A percentile compares a stretch with the other conserved stretches of the same genome.
phyloP scores from a whole-genome alignment of 2,329 filamentous ascomycete species.

The Chrysoporthe puriensis region DNA sequence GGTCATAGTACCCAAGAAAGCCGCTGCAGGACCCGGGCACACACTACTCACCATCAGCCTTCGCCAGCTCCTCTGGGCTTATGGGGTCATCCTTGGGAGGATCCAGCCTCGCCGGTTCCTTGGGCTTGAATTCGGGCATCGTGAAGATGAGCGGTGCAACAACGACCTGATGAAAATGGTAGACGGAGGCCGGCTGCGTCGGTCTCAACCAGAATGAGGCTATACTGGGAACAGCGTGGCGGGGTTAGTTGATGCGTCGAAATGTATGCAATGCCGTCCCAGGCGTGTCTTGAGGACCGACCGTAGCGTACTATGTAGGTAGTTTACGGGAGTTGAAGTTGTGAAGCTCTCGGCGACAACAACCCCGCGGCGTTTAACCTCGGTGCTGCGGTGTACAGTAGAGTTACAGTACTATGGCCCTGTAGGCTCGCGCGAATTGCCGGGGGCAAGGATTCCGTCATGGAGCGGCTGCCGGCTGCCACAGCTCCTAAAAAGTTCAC shows the following conservation, averaged over 20 bases:
- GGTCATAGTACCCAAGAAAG: not conserved
- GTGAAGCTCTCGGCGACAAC: not conserved
- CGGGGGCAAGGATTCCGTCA: constrained; percentile 17
- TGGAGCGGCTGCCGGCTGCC: constrained; percentile 4
- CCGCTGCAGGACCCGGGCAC: not conserved
- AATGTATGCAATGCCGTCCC: not conserved
- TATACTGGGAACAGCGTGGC: not conserved
- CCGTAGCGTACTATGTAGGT: no score
- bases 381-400: not conserved
- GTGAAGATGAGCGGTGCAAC: constrained; percentile 25
- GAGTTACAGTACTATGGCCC: not conserved
- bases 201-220: not conserved
- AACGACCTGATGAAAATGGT: not conserved
- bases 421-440: not conserved
- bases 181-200: not conserved
- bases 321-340: not conserved
- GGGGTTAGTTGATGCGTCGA: not conserved
- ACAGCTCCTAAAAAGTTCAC: constrained; percentile 20
- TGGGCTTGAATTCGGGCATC: constrained; percentile 76
- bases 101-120: constrained; percentile 72
- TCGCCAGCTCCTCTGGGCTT: constrained; percentile 74
- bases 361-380: not conserved
- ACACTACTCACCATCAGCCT: constrained; percentile 73
- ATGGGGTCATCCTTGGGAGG: constrained; percentile 90
- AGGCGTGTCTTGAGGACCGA: not conserved